Evolutionary conservation across 2,329 filamentous ascomycete species (phyloP), one percentile per base, ranked within the genome.

Genomic region (Scorias spongiosa): DNA sequence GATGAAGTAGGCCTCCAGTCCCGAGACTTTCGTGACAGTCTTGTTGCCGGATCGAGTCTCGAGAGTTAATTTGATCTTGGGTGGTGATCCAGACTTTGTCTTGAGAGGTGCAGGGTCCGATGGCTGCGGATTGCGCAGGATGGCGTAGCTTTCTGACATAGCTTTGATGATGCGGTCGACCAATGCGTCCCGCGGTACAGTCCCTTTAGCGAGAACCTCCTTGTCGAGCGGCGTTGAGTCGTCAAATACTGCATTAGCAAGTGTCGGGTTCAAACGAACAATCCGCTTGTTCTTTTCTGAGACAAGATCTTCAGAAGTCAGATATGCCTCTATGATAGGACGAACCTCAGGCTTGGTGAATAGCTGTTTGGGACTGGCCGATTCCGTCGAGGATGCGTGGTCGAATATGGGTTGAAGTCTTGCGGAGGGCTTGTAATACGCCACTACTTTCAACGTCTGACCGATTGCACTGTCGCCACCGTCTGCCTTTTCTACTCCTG

Each of bases 21-120:
- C 76, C 12, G 67, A 71, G 1, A 81, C 65, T 51, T 74, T 78
- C 2, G 78, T 81, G 2, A 78, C 75, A 2, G 72, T 76, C 60
- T 82, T 82, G 45, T 76, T 77, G 7, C 78, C 77, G 15, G 71
- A 74, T n/a, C 78, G 70, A 14, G 74, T 78, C 55, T 82, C 78
- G 8, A 82, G 62, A 0, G 66, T 67, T 41, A 83, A 69, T 12
- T 67, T 66, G 26, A 78, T 67, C 49, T 78, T 79, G 0, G 79
- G 78, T 5, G 75, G 64, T 1, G 69, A 57, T 1, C 79, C 79
- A 2, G 75, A 65, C 55, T 75, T 79, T 1, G 76, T 72, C 55
- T 80, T 82, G n/a, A 68, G 61, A 11, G 63, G 59, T 7, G 57
- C 51, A 3, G 64, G 48, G 11, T 60, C 54, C 14, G 66, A 63